Conservation (phyloP, 352 stramenopile genomes). For the Phytophthora podocarpi region DNA sequence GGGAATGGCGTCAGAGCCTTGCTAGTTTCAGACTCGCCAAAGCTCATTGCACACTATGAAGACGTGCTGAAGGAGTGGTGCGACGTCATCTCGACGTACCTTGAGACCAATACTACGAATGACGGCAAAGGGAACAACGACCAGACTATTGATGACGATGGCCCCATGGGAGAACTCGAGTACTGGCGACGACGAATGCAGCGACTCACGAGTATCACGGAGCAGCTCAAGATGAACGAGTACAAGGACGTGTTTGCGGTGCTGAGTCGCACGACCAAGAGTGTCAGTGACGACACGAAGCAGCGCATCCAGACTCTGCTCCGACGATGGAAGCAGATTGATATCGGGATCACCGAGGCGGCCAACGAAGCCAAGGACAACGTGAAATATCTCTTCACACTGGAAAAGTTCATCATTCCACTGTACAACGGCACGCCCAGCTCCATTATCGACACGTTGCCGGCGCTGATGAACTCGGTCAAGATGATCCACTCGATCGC, state of each 20-base stretch:
- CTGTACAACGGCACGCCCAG: constrained; percentile 93
- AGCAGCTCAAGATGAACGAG: constrained; percentile 98
- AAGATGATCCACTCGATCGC: constrained; percentile 99
- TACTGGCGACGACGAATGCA: constrained; percentile 97
- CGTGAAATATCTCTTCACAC: constrained; percentile 98
- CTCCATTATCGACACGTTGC: constrained; percentile 98
- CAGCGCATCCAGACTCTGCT: constrained; percentile 94
- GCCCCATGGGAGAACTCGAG: constrained; percentile 97
- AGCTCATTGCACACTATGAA: constrained; percentile 94
- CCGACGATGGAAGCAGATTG: constrained; percentile 97
- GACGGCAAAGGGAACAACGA: constrained; percentile 67
- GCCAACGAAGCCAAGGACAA: constrained; percentile 99
- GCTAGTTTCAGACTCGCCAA: constrained; percentile 85
- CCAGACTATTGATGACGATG: constrained; percentile 85
- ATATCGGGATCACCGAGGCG: constrained; percentile 98
- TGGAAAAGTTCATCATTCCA: constrained; percentile 96
- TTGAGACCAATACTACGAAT: constrained; percentile 88
- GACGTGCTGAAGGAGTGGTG: constrained; percentile 97
- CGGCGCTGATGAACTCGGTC: constrained; percentile 98
- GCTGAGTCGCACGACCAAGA: constrained; percentile 87
- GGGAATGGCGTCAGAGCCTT: constrained; percentile 56
- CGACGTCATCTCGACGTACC: constrained; percentile 94
- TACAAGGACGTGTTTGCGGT: constrained; percentile 95
- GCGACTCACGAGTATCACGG: constrained; percentile 97
- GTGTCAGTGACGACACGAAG: constrained; percentile 88